Percentiles rank a stretch among this genome's conserved stretches.
Conservation (phyloP, 73 alveolate species). For the Uronychia binucleata region DNA sequence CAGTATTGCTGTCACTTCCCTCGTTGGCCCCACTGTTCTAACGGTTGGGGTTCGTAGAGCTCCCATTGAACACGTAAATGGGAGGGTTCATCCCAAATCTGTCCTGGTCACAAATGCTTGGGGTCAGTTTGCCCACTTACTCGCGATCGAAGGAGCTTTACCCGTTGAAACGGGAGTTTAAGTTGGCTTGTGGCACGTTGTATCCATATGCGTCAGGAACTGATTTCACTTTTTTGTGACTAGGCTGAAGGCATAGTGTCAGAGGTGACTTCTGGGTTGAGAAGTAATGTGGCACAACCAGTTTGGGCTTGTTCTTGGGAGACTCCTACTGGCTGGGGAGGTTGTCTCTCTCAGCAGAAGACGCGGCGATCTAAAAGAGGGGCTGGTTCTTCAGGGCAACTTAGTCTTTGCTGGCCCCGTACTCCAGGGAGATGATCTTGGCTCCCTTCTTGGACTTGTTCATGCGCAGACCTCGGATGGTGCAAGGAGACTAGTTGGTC, state of each 20-base stretch:
- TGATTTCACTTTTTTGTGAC: neutral
- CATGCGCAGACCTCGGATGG: neutral
- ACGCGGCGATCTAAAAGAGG: neutral
- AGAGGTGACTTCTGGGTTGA: neutral
- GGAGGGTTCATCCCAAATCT: neutral
- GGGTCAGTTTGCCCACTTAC: neutral
- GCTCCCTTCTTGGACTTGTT: neutral
- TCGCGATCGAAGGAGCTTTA: neutral
- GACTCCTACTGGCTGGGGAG: neutral
- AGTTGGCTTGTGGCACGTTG: neutral
- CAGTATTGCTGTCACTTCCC: neutral
- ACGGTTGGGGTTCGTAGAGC: neutral
- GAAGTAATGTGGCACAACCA: neutral
- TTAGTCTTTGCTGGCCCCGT: neutral
- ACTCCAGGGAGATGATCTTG: neutral
- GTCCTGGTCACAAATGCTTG: neutral
- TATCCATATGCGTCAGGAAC: neutral
- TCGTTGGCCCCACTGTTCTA: neutral
- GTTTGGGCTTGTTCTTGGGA: neutral
- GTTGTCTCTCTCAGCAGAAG: neutral
- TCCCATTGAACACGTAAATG: neutral
- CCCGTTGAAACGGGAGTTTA: neutral
- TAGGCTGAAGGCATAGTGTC: neutral
- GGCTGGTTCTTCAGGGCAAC: neutral
- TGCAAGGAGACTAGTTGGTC: neutral